Base-by-base conservation (phyloP, 164 flowering plant species). In the Tinospora cordifolia region DNA sequence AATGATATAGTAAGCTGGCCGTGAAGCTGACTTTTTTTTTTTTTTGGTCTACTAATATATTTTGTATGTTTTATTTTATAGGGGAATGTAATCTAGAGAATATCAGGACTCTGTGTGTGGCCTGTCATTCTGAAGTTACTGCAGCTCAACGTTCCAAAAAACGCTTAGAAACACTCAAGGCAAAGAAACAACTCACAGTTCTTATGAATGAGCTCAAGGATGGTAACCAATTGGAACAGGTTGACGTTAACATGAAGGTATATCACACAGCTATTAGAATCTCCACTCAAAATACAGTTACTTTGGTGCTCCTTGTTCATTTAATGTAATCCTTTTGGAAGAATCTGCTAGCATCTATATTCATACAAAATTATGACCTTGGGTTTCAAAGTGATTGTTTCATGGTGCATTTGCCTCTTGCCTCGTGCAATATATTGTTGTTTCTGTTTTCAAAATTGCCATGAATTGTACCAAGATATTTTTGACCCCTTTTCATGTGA, bases 91-190 rank as follows among this genome's bases (percentile, higher is more conserved):
- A 72, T 66, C 78, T 90, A 44, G 96, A 92, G 71, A 92, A 92
- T 81, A 87, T 92, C 91, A 86, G 96, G 77, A 92, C 98, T 30
- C 83, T 92, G 12, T 92, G 98, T 74, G 90, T 92, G 60, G 96
- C 90, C 57, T 92, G 98, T 79, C 98, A 90, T 80, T 80, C 75
- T 67, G 90, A 89, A 72, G 98, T 90, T 72, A 92, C 98, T 67
- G 82, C 82, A 41, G 87, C 84, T 72, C 98, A 89, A 74, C 68
- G 83, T 59, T 73, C 78, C 26, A 92, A 92, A 64, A 83, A 88
- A 24, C 76, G 86, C 24, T 44, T 70, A 39, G 66, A 69, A 25
- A 85, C 82, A 72, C 74, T 21, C 26, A 79, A 84, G 64, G 92
- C 90, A 40, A 89, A 80, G 81, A 84, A 85, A 74, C 86, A 72